Conservation (phyloP, 768 basidiomycete genomes). For the Floccularia luteovirens region DNA sequence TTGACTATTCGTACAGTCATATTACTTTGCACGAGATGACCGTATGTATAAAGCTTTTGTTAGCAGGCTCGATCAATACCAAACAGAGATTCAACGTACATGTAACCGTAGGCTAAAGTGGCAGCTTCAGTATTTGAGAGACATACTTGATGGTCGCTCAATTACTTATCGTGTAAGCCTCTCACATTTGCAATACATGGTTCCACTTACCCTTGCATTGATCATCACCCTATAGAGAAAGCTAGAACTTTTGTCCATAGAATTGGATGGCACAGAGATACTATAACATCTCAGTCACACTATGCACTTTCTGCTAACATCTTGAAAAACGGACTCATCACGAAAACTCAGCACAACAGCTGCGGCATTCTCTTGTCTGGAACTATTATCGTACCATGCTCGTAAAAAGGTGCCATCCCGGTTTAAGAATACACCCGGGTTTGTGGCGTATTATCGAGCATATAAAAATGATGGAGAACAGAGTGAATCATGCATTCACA, state of each 20-base stretch:
- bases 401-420: slow-evolving; percentile 73
- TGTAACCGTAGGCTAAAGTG: slow-evolving; percentile 55
- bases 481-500: too few species aligned
- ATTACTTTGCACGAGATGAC: slow-evolving; percentile 91
- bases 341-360: not conserved
- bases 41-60: slow-evolving; percentile 71
- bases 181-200: not conserved
- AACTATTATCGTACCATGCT: slow-evolving; percentile 45
- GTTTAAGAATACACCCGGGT: slow-evolving; percentile 48
- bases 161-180: slow-evolving; percentile 56
- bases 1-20: slow-evolving; percentile 40
- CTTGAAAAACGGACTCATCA: not conserved
- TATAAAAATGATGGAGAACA: slow-evolving; percentile 24
- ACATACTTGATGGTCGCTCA: slow-evolving; percentile 58
- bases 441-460: slow-evolving; percentile 76
- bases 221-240: slow-evolving; percentile 36
- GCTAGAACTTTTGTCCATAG: slow-evolving; percentile 50
- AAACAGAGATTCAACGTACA: slow-evolving; percentile 36
- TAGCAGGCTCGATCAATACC: slow-evolving; percentile 37
- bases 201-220: not conserved
- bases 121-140: slow-evolving; percentile 60
- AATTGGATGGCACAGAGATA: slow-evolving; percentile 60
- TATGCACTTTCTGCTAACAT: not conserved
- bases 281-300: slow-evolving; percentile 18
- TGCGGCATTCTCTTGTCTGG: not conserved